Conservation (phyloP, 2,329 filamentous ascomycete genomes). For the Corniculantispora saksenae region DNA sequence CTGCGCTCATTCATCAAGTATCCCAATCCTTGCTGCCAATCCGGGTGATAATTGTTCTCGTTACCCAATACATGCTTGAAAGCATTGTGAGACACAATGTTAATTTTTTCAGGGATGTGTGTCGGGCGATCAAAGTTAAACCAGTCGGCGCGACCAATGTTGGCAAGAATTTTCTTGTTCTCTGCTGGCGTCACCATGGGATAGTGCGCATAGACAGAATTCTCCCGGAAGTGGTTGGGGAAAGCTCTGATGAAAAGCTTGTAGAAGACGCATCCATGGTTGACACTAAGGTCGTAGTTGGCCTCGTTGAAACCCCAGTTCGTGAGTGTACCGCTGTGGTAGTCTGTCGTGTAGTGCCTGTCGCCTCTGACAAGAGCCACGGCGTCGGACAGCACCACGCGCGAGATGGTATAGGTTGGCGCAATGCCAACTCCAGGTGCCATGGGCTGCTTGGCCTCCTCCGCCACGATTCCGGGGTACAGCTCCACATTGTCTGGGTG, state of each 20-base stretch:
- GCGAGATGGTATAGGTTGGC: conserved; percentile 74
- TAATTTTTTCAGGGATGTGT: conserved; percentile 50
- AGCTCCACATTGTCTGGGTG: conserved; percentile 79
- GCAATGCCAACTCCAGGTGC: conserved; percentile 72
- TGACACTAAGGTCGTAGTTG: conserved; percentile 69
- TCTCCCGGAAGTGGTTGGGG: conserved; percentile 73
- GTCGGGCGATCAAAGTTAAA: conserved; percentile 70
- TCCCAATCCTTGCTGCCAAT: conserved; percentile 65
- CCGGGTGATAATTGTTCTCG: conserved; percentile 61
- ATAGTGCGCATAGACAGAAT: conserved; percentile 81
- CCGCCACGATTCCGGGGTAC: conserved; percentile 76
- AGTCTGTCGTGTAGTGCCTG: conserved; percentile 77
- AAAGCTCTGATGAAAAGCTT: conserved; percentile 80
- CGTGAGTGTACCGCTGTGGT: conserved; percentile 71
- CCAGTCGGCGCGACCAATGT: conserved; percentile 64
- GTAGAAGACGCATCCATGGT: conserved; percentile 83
- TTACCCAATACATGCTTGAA: conserved; percentile 64
- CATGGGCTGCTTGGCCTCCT: conserved; percentile 75
- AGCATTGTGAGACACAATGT: conserved; percentile 61
- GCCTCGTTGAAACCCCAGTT: conserved; percentile 83
- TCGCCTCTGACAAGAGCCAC: conserved; percentile 78
- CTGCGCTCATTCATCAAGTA: conserved; percentile 59
- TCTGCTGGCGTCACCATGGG: conserved; percentile 71
- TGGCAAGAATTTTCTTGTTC: conserved; percentile 69
- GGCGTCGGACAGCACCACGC: conserved; percentile 75